Base-by-base conservation (phyloP, 805 yeast genomes). In the Cyberlindnera misumaiensis region DNA sequence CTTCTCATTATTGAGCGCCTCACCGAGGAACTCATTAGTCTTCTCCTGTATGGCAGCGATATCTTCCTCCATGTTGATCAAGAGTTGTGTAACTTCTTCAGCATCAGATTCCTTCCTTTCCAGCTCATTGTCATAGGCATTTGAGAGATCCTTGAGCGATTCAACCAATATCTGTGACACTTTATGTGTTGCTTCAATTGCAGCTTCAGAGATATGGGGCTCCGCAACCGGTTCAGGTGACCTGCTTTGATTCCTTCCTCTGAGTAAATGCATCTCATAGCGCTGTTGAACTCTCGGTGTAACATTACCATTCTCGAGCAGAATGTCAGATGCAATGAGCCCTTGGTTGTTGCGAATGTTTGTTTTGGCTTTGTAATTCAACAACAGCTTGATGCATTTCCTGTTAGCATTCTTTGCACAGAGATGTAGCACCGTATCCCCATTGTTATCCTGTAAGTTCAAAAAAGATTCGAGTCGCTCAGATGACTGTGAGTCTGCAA, bases 361-460 rank as follows among this genome's bases (percentile, higher is more conserved):
- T 3, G 69, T 59, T 29, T 59, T 53, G 3, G 82, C 83, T 20
- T 72, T 67, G 48, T 72, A 64, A 34, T 69, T 63, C 26, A 77
- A 45, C 16, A 80, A 58, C 14, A 70, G 65, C 38, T 71, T 70
- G 36, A 73, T 67, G 33, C 77, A 67, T 40, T 67, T 65, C 30
- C 73, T 65, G 38, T 82, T 73, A 1, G 74, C 73, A 34, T 77
- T 67, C 32, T 77, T 70, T 11, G 85, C 74, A 12, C 89, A 85
- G 29, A 86, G 65, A 50, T 83, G 93, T 31, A 84, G 64, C 11
- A 89, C 82, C 3, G 94, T 83, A 47, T 85, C 84, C 6, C 95
- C 95, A 45, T 79, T 76, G 15, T 67, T 70, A 55, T 87, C 95
- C 48, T 74, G 83, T 43, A 78, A 76, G 52, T 83, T 79, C 12